Conservation (phyloP, 257 asterid species). For the Solanum medicagineum region DNA sequence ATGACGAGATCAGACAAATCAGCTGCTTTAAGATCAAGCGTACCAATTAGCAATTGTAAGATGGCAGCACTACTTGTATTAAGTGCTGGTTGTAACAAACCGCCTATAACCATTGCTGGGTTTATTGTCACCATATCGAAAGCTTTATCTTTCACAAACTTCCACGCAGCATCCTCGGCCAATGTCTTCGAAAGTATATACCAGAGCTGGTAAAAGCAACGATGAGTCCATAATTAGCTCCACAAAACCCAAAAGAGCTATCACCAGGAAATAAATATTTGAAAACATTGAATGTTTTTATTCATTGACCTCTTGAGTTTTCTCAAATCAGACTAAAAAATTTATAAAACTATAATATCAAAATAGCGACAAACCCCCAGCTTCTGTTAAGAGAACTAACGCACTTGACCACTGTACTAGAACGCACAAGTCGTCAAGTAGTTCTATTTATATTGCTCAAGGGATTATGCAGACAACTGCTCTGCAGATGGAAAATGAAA, state of each 20-base stretch:
- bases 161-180: conserved; percentile 66
- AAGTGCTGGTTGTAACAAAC: conserved; percentile 39
- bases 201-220: conserved; percentile 20
- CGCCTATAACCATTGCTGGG: conserved; percentile 47
- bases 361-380: neutral
- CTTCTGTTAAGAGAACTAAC: neutral
- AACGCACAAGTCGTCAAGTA: neutral
- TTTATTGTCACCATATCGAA: conserved; percentile 34
- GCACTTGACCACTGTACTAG: neutral
- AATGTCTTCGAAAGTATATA: conserved; percentile 51
- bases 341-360: neutral
- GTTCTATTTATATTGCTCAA: neutral
- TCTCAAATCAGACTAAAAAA: neutral
- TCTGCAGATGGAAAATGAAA: neutral
- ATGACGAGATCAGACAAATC: neutral
- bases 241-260: neutral
- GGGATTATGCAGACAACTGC: neutral
- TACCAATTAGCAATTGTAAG: conserved; percentile 36
- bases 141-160: conserved; percentile 13
- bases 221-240: neutral
- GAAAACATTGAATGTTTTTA: no score
- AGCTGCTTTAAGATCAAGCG: neutral
- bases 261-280: neutral
- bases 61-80: conserved; percentile 35
- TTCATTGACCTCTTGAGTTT: no score